Conservation (phyloP, 2,329 filamentous ascomycete species). For the Epichloe scottii region DNA sequence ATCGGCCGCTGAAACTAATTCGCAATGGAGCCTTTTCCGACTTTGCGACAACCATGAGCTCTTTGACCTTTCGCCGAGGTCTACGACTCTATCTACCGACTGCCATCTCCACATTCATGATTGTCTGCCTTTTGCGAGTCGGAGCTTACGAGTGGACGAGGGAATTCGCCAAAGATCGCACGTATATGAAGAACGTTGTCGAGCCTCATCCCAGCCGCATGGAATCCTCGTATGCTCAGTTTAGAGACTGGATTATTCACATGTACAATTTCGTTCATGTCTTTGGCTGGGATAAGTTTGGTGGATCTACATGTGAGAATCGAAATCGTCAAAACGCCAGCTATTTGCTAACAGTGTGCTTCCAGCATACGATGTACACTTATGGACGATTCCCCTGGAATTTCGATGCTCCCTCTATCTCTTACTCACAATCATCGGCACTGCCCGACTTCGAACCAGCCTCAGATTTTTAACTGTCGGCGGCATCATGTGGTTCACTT, state of each 20-base stretch:
- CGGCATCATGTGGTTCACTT: conserved; percentile 30
- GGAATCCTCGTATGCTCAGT: conserved; percentile 25
- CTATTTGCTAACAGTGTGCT: conserved; percentile 10
- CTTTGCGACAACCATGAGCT: conserved; percentile 33
- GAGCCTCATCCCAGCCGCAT: conserved; percentile 33
- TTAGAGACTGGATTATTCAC: conserved; percentile 32
- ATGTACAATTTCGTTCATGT: conserved; percentile 39
- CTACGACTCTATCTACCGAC: conserved; percentile 41
- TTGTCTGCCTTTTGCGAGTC: conserved; percentile 30
- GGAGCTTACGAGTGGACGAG: conserved; percentile 37
- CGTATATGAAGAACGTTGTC: conserved; percentile 34
- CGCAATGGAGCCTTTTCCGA: conserved; percentile 25
- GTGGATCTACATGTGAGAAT: conserved; percentile 30
- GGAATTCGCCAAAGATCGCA: conserved; percentile 29
- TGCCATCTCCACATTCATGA: conserved; percentile 35
- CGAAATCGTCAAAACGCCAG: neutral
- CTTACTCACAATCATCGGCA: conserved; percentile 39
- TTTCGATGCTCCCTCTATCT: conserved; percentile 45
- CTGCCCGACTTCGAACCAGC: conserved; percentile 30
- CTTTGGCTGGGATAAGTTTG: conserved; percentile 36
- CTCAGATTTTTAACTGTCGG: conserved; percentile 31
- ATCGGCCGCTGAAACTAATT: conserved; percentile 36
- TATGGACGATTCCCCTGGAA: conserved; percentile 53
- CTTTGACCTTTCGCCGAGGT: conserved; percentile 37
- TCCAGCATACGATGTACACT: conserved; percentile 39